Evolutionary conservation across 306 rosid genomes (phyloP), one percentile per base, ranked within the genome.

Genomic region (Coriaria nepalensis): DNA sequence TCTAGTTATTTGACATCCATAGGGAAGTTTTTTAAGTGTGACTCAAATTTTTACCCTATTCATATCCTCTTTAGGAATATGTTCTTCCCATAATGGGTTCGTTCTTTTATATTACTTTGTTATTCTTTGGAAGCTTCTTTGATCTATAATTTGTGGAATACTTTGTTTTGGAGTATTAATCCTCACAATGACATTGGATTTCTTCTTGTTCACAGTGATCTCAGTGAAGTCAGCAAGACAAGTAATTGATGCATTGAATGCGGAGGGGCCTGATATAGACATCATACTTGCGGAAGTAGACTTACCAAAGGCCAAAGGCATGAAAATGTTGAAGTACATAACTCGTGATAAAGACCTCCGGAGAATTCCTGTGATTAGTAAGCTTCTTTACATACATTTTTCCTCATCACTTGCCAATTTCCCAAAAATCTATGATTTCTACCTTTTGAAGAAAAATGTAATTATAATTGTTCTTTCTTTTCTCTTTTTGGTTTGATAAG

Each of bases 161-260:
- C 5, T 49, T 10, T 49, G 33, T 33, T 48, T 33, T 20, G 29
- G 29, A 20, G 29, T 33, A 38, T 35, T 57, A 57, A 55, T 50
- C 35, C 53, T 35, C 20, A 9, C 53, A 29, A 45, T 45, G 49
- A 11, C 8, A 14, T 13, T 45, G 6, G 9, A 7, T 61, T 61
- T 62, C 53, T 34, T 20, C 29, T 35, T 68, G 56, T 70, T 61
- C 37, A 38, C 83, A 92, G 96, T 92, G 56, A 82, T 68, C 40
- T 68, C 78, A 2, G 94, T 82, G 44, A 92, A 49, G 72, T 85
- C 96, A 38, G 79, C 93, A 13, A 76, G 96, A 49, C 94, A 92
- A 63, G 93, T 92, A 35, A 92, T 92, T 55, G 94, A 82, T 66
- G 98, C 98, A 34, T 65, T 92, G 75, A 92, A 86, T 73, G 98